phyloP scores from a whole-genome alignment of 371 early-diverging fungal species.

The Mortierella sp. region DNA sequence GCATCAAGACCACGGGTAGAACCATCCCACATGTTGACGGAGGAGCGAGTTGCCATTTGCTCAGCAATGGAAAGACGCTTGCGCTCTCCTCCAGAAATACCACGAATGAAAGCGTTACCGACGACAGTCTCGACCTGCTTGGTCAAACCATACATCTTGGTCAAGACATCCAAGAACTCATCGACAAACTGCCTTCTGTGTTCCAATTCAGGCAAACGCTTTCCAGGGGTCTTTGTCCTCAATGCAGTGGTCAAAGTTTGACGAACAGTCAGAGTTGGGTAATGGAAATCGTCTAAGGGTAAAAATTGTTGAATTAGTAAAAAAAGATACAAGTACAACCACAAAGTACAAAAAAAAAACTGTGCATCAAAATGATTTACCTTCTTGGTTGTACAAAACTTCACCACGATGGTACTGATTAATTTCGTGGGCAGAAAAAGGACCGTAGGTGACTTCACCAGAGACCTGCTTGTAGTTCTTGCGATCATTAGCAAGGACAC shows the following conservation, averaged over 20 bases:
- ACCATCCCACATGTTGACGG: conserved; percentile 88
- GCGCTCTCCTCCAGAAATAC: conserved; percentile 89
- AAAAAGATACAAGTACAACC: too few relatives aligned
- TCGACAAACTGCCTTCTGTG: conserved; percentile 60
- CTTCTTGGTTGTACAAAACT: conserved; percentile 75
- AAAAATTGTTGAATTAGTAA: too few relatives aligned
- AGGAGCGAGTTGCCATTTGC: conserved; percentile 83
- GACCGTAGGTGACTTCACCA: conserved; percentile 72
- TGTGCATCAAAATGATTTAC: too few relatives aligned
- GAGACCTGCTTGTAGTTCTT: conserved; percentile 65
- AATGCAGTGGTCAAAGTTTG: conserved; percentile 77
- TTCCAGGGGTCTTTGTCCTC: conserved; percentile 74
- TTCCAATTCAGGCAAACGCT: conserved; percentile 62
- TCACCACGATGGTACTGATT: conserved; percentile 67
- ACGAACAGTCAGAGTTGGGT: conserved; percentile 74
- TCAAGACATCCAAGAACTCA: conserved; percentile 64
- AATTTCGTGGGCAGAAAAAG: conserved; percentile 67
- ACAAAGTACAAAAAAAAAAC: neutral
- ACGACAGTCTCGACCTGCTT: conserved; percentile 84
- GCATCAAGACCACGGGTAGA: conserved; percentile 93
- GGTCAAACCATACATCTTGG: conserved; percentile 79
- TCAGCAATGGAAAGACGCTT: conserved; percentile 91
- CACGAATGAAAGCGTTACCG: conserved; percentile 86
- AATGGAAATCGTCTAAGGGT: conserved; percentile 72
- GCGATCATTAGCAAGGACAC: conserved; percentile 74